Percentiles rank a stretch among this genome's conserved stretches.
phyloP scores from a whole-genome alignment of 306 rosid species.

The Fragaria vesca region DNA sequence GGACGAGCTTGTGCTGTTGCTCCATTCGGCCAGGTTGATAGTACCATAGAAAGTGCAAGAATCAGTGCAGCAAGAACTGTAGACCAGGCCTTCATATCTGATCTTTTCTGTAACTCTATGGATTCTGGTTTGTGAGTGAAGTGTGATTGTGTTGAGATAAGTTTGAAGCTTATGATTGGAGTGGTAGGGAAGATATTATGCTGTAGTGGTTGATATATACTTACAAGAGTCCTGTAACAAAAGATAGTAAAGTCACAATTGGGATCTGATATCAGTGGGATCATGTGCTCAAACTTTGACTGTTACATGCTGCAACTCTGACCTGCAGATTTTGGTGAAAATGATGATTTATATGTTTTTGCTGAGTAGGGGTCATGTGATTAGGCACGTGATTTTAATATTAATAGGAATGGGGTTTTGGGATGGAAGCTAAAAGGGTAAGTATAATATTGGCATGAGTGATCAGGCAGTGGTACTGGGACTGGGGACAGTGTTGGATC shows the following conservation, averaged over 20 bases:
- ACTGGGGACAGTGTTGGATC: conserved; percentile 24
- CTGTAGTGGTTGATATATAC: conserved; percentile 27
- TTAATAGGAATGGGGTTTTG: conserved; percentile 22
- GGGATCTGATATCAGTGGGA: conserved; percentile 50
- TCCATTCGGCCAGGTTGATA: conserved; percentile 29
- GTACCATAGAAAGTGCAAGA: conserved; percentile 41
- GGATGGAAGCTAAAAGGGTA: conserved; percentile 25
- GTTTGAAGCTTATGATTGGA: conserved; percentile 21
- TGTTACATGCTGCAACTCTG: conserved; percentile 32
- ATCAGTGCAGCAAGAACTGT: conserved; percentile 48
- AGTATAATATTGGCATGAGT: conserved; percentile 19
- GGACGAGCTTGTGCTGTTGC: conserved; percentile 32
- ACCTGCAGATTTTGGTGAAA: conserved; percentile 31
- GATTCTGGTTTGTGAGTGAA: conserved; percentile 19
- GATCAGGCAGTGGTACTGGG: conserved; percentile 15
- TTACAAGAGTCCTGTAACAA: conserved; percentile 12
- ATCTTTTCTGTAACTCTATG: neutral
- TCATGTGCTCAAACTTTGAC: conserved; percentile 63
- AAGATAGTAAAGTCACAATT: conserved; percentile 21
- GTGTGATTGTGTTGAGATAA: conserved; percentile 8
- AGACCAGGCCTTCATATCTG: conserved; percentile 50
- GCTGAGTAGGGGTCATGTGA: conserved; percentile 43
- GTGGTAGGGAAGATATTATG: conserved; percentile 1
- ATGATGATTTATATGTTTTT: conserved; percentile 9
- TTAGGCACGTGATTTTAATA: conserved; percentile 51